These are phyloP conservation scores for Stachybotrys chlorohalonatus DNA, from an alignment of 2,329 filamentous ascomycete species.

Conservation along the genomic window DNA sequence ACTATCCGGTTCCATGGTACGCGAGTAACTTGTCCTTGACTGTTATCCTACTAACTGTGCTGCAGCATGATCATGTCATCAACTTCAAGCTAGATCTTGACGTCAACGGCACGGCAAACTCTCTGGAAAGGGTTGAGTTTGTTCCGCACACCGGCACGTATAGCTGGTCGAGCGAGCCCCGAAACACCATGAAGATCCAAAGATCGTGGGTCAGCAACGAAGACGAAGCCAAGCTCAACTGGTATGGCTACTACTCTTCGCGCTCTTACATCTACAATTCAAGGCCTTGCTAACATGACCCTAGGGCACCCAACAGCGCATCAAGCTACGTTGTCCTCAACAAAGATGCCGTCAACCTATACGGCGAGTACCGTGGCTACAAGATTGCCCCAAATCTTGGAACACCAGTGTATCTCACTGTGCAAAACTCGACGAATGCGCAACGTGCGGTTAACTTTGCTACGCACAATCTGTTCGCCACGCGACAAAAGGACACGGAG, in stretches of 20 bases:
- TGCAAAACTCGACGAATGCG: constrained; percentile 36
- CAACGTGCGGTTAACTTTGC: constrained; percentile 38
- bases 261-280: constrained; percentile 21
- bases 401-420: constrained; percentile 29
- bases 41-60: neutral
- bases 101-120: constrained; percentile 37
- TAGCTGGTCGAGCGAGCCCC: constrained; percentile 36
- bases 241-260: constrained; percentile 35
- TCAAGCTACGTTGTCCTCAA: constrained; percentile 34
- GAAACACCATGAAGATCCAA: constrained; percentile 43
- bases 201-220: constrained; percentile 32
- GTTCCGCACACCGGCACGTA: constrained; percentile 25
- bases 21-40: neutral
- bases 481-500: constrained; percentile 43
- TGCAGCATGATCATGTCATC: constrained; percentile 42
- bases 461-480: constrained; percentile 40
- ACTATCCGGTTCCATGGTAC: constrained; percentile 32
- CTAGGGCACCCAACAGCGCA: neutral
- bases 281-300: neutral
- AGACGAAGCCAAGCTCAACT: constrained; percentile 34
- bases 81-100: constrained; percentile 48
- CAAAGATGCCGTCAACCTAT: constrained; percentile 34
- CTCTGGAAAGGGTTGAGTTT: constrained; percentile 25
- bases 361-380: constrained; percentile 41
- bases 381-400: neutral